Conservation (phyloP, 2,329 filamentous ascomycete species). For the Fusarium nelsonii region DNA sequence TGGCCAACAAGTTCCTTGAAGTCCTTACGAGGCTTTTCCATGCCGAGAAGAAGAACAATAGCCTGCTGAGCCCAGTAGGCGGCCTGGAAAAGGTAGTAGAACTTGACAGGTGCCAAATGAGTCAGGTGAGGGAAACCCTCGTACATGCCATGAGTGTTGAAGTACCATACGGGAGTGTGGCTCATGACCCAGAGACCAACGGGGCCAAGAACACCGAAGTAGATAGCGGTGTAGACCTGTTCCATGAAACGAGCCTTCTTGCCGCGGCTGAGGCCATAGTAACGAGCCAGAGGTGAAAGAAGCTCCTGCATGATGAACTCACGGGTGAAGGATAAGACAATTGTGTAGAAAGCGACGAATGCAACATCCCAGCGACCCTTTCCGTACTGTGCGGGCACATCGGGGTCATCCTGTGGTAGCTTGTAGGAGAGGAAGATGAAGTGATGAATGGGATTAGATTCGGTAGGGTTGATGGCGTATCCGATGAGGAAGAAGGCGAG, state of each 20-base stretch:
- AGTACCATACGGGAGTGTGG: constrained; percentile 93
- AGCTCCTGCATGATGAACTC: constrained; percentile 96
- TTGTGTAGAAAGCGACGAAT: constrained; percentile 88
- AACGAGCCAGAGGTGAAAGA: constrained; percentile 79
- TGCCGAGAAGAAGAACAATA: constrained; percentile 84
- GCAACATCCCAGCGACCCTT: constrained; percentile 90
- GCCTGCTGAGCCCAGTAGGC: constrained; percentile 97
- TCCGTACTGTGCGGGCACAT: constrained; percentile 76
- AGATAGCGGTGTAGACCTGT: constrained; percentile 92
- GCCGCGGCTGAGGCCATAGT: constrained; percentile 76
- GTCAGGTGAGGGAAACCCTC: constrained; percentile 86
- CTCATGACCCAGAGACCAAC: constrained; percentile 92
- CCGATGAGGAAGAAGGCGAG: constrained; percentile 71
- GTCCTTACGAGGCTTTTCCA: constrained; percentile 95
- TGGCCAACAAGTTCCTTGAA: constrained; percentile 94
- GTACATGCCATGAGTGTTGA: constrained; percentile 92
- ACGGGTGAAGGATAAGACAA: constrained; percentile 91
- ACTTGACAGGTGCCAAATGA: constrained; percentile 86
- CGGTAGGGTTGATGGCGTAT: constrained; percentile 81
- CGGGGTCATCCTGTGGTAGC: constrained; percentile 63
- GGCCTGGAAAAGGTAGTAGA: constrained; percentile 94
- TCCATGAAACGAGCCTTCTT: constrained; percentile 97
- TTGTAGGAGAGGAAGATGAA: constrained; percentile 94
- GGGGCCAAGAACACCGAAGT: constrained; percentile 86
- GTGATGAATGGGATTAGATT: constrained; percentile 81